Percentiles rank a stretch among this genome's conserved stretches.
phyloP scores from a whole-genome alignment of 202 grass and related monocot species.

The Dendrocalamus latiflorus region DNA sequence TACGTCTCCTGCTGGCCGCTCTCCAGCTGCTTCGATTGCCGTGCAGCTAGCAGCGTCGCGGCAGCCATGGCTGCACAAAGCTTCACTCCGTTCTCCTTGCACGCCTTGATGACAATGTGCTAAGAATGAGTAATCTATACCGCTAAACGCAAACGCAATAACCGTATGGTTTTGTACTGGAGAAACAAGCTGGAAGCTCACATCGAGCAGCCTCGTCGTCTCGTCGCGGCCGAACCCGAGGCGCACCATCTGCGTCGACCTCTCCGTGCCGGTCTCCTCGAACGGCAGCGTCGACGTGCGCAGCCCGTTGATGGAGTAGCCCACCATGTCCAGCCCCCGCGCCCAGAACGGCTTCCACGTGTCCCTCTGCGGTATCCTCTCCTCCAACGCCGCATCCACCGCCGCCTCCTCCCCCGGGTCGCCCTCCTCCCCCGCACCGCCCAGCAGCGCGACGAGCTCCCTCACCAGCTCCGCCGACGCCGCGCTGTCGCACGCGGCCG shows the following conservation, averaged over 20 bases:
- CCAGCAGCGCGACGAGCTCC: slow-evolving; percentile 54
- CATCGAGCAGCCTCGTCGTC: slow-evolving; percentile 58
- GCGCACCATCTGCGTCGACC: slow-evolving; percentile 55
- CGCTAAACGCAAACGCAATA: not conserved
- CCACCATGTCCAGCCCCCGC: slow-evolving; percentile 76
- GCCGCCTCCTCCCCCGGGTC: slow-evolving; percentile 17
- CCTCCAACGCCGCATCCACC: slow-evolving; percentile 47
- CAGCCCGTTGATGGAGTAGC: slow-evolving; percentile 88
- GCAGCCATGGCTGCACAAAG: slow-evolving; percentile 62
- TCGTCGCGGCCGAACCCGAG: slow-evolving; percentile 48
- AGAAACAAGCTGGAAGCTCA: slow-evolving; percentile 21
- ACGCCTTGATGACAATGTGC: slow-evolving; percentile 42
- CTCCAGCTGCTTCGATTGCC: slow-evolving; percentile 50
- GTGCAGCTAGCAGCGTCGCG: slow-evolving; percentile 62
- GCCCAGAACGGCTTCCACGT: slow-evolving; percentile 85
- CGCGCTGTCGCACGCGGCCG: slow-evolving; percentile 59
- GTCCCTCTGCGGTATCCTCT: slow-evolving; percentile 65
- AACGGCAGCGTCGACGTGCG: slow-evolving; percentile 63
- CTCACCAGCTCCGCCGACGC: slow-evolving; percentile 41
- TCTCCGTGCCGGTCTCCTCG: slow-evolving; percentile 42
- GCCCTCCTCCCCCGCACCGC: not conserved
- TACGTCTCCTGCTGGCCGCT: slow-evolving; percentile 54
- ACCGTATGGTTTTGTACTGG: not conserved
- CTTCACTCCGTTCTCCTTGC: slow-evolving; percentile 70
- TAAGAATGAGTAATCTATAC: not conserved